These are phyloP conservation scores for Salvia splendens DNA, from an alignment of 257 asterid species.

Conservation along the genomic window DNA sequence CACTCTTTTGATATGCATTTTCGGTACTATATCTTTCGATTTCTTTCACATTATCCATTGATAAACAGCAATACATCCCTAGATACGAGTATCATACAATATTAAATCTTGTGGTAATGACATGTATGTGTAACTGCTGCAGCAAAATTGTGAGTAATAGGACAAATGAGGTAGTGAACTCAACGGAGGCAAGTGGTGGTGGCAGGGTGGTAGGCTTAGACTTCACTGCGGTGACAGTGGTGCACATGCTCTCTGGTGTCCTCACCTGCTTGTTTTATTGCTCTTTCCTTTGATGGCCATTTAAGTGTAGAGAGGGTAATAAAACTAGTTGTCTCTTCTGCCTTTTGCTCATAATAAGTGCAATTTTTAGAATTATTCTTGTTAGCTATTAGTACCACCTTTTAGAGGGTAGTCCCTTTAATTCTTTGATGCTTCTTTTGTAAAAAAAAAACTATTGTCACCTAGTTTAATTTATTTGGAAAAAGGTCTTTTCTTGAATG, in stretches of 20 bases:
- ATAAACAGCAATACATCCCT: slow-evolving; percentile 18
- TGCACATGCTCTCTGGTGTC: slow-evolving; percentile 37
- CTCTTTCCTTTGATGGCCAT: slow-evolving; percentile 46
- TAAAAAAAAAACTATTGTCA: slow-evolving; percentile 10
- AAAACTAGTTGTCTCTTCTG: slow-evolving; percentile 24
- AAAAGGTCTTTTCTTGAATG: slow-evolving; percentile 17
- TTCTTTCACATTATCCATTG: slow-evolving; percentile 36
- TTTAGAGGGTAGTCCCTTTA: slow-evolving; percentile 34
- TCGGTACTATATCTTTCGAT: slow-evolving; percentile 4
- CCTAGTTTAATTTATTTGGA: slow-evolving; percentile 14
- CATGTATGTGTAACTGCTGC: slow-evolving; percentile 35
- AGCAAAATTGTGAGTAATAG: slow-evolving; percentile 60
- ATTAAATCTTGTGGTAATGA: no score
- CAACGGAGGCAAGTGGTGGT: slow-evolving; percentile 65
- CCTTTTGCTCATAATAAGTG: slow-evolving; percentile 24
- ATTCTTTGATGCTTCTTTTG: slow-evolving; percentile 42
- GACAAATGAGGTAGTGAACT: slow-evolving; percentile 70
- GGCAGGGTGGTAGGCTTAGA: slow-evolving; percentile 37
- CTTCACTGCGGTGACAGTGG: slow-evolving; percentile 33
- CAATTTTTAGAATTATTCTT: slow-evolving; percentile 7
- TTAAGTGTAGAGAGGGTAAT: slow-evolving; percentile 45
- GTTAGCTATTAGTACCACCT: slow-evolving; percentile 19
- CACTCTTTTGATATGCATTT: slow-evolving; percentile 29
- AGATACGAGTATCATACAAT: not conserved
- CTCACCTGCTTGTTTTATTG: slow-evolving; percentile 46